Base-by-base conservation (phyloP, 306 rosid genomes). In the Quercus suber region DNA sequence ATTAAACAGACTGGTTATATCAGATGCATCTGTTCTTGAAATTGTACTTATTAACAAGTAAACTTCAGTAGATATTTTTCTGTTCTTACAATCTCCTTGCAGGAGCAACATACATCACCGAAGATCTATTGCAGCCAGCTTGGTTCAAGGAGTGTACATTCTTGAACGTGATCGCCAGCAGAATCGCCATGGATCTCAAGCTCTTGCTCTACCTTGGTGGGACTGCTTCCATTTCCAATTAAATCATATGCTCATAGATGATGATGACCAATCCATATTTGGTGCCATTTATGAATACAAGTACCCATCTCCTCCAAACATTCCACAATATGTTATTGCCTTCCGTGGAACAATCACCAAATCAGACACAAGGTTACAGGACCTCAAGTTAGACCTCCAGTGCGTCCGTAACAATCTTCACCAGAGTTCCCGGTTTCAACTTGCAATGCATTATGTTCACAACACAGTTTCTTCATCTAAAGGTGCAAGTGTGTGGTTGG, bases 281-380 rank as follows among this genome's bases (percentile, higher is more conserved):
- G 81, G 87, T 6, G 79, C 59, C 35, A 12, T 84, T 3, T 55
- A 63, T 19, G 73, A 84, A 8, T 70, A 43, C 73, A 65, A 57
- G 17, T 53, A 35, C 74, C 41, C 68, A 6, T 19, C 45, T 55
- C 0, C 65, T 18, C 14, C 12, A 20, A 55, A 72, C 0, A 37
- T 80, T 55, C 87, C 87, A 25, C 76, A 76, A 57, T 84, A 71
- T 33, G 73, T 80, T 58, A 55, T 84, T 21, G 87, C 84, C 12
- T 72, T 84, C 13, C 81, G 84, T 4, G 84, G 87, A 21, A 73
- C 78, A 14, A 33, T 76, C 4, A 33, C 30, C 4, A 3, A 30
- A 6, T 5, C 30, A 20, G 3, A 67, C 45, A 56, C 84, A 23
- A n/a, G 55, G 13, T 28, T 8, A 1, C 43, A 74, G 19, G 87